Base-by-base conservation (phyloP, 2,329 filamentous ascomycete genomes). In the Paramyrothecium roridum region DNA sequence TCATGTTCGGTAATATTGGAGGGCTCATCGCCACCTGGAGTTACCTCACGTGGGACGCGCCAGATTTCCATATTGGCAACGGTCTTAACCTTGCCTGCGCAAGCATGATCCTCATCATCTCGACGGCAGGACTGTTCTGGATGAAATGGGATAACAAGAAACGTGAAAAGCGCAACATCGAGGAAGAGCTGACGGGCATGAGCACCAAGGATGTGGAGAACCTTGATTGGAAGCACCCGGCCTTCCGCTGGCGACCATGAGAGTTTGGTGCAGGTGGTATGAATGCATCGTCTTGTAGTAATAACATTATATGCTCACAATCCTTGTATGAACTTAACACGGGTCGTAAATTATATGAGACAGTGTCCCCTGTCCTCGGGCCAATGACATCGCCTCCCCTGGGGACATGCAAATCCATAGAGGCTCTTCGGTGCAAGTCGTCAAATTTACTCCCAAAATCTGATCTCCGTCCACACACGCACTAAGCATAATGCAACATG, bases 61-160 rank as follows among this genome's bases (percentile, higher is more conserved):
- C 88, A 0, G 71, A 88, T 56, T 91, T 84, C 62, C 82, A 74
- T 23, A 89, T 89, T 48, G 88, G 88, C 1, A 90, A 90, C 65
- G 52, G 64, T n/a, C 59, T 66, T 8, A 91, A 91, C 65, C 64
- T 90, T 47, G 88, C 82, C 0, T 85, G 83, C 0, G 76, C 77
- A n/a, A 76, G 75, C n/a, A 72, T 73, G 2, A 83, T 83, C 2
- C 65, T 89, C 13, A 53, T 90, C 1, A 54, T 80, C 3, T 74
- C 76, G 6, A 75, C 79, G 0, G 51, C 63, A 0, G 66, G 87
- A 37, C 72, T 83, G 59, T 59, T 80, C 1, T 91, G 84, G 82
- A 88, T 89, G 78, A 75, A 74, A 52, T 70, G 67, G 65, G 83
- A 88, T 61, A 91, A 91, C 64, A 79, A 74, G 65, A 79, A 75